phyloP scores from a whole-genome alignment of 2,329 filamentous ascomycete species.

The Sporothrix phasma region DNA sequence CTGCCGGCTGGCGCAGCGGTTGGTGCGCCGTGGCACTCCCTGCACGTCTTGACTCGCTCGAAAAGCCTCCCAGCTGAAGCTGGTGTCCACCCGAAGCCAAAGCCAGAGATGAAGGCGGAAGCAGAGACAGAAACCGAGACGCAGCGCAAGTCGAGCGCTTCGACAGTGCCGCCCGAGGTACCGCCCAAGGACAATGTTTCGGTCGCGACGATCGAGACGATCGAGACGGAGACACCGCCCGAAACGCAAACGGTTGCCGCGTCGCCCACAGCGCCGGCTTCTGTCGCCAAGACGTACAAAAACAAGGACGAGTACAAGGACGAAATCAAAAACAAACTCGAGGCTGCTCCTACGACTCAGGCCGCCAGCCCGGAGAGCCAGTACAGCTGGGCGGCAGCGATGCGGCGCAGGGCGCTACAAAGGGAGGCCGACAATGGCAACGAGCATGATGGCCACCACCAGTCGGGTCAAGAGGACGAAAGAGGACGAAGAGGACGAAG shows the following conservation, averaged over 20 bases:
- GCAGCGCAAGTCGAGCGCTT: too few species aligned
- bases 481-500: neutral
- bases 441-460: neutral
- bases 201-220: neutral
- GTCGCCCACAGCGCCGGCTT: neutral
- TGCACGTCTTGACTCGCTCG: conserved; percentile 1
- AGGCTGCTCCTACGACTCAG: neutral
- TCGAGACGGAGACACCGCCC: neutral
- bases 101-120: too few species aligned
- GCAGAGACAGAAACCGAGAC: too few species aligned
- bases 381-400: conserved; percentile 10
- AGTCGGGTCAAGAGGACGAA: neutral
- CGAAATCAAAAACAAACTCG: too few species aligned
- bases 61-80: neutral
- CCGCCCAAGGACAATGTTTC: neutral
- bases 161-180: neutral
- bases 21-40: conserved; percentile 2
- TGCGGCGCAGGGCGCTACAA: neutral
- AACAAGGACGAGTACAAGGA: neutral
- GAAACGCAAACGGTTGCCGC: neutral
- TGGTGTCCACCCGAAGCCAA: neutral
- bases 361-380: conserved; percentile 1
- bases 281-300: too few species aligned
- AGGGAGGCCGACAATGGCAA: neutral
- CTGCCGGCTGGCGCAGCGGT: neutral